Evolutionary conservation across 1,284 basidiomycete genomes (phyloP).

Genomic region (Rugosomyces carneus): DNA sequence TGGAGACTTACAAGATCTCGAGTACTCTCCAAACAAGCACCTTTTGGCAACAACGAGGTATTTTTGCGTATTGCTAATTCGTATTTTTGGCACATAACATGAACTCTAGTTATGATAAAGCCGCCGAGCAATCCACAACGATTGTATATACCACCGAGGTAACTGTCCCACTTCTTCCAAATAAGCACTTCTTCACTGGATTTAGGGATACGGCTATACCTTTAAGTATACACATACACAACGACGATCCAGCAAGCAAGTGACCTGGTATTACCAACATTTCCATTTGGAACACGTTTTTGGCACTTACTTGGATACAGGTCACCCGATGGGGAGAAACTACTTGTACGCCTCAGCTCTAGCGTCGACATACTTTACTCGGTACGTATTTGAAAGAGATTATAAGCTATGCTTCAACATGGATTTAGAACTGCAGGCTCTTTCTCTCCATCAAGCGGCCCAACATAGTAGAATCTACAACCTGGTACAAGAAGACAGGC

Average conservation of each 20-base stretch:
- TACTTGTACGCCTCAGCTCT: neutral
- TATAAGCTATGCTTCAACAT: neutral
- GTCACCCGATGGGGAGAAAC: neutral
- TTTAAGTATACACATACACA: neutral
- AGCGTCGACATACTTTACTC: neutral
- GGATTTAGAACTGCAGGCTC: neutral
- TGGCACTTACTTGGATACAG: neutral
- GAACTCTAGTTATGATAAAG: neutral
- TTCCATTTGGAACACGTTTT: neutral
- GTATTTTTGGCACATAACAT: neutral
- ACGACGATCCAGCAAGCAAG: neutral
- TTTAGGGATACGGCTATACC: neutral
- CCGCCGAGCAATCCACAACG: neutral
- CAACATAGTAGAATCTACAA: constrained; percentile 6
- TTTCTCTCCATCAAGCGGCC: constrained; percentile 6
- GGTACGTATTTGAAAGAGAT: constrained; percentile 4
- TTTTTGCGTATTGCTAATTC: neutral
- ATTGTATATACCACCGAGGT: neutral
- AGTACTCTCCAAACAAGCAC: constrained; percentile 12
- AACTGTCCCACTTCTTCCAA: neutral
- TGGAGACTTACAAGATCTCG: constrained; percentile 12
- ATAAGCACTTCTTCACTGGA: neutral
- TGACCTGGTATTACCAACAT: neutral
- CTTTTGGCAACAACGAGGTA: constrained; percentile 5
- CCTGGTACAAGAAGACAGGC: constrained; percentile 2